Conservation (phyloP, 2,329 filamentous ascomycete species). For the Neonectria punicea region DNA sequence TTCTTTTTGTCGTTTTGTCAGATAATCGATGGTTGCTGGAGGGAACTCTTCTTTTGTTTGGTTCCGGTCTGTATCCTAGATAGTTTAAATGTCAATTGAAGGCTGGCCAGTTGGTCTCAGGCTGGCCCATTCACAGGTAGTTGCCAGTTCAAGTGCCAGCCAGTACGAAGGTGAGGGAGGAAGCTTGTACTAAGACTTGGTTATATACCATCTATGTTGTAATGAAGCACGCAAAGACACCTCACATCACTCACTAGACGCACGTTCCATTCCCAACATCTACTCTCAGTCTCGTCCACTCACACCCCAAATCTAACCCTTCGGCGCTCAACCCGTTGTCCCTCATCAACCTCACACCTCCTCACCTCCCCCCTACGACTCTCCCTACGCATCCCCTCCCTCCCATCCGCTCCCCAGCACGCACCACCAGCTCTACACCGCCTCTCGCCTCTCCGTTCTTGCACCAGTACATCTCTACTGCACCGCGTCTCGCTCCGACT, state of each 20-base stretch:
- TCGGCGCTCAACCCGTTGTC: neutral
- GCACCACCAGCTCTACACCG: neutral
- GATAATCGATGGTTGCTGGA: too few relatives aligned
- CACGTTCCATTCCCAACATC: neutral
- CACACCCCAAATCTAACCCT: constrained; percentile 12
- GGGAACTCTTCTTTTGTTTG: neutral
- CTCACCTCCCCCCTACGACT: neutral
- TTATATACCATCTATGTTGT: too few relatives aligned
- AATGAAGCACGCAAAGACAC: too few relatives aligned
- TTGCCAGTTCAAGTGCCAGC: neutral
- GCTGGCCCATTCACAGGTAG: too few relatives aligned
- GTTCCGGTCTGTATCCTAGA: neutral
- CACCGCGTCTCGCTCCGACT: neutral
- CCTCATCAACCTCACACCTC: neutral
- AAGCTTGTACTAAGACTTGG: too few relatives aligned
- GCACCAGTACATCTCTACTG: neutral
- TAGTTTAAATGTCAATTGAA: too few relatives aligned
- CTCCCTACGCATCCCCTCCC: neutral
- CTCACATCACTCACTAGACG: neutral
- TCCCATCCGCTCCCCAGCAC: neutral
- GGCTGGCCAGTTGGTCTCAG: too few relatives aligned
- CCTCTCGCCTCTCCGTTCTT: neutral
- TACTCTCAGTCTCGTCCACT: neutral
- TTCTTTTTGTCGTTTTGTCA: constrained; percentile 39
- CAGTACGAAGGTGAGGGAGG: too few relatives aligned